A percentile compares a stretch with the other conserved stretches of the same genome.
Evolutionary conservation across 2,329 filamentous ascomycete species (phyloP).

Genomic region (Xylaria hypoxylon): DNA sequence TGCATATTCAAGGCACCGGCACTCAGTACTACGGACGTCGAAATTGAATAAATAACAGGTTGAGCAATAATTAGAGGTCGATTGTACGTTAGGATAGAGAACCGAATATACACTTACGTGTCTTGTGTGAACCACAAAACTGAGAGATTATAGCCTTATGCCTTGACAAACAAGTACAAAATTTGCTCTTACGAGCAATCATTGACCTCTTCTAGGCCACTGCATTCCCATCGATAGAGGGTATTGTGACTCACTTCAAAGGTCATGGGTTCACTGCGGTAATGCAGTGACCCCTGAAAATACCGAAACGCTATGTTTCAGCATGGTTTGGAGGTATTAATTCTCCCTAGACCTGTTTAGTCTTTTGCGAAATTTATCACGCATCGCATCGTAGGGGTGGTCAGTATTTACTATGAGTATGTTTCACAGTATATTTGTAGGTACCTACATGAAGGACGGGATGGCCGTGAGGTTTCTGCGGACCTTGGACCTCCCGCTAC

Average conservation of each 20-base stretch:
- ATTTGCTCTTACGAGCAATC: background rate
- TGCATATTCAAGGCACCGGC: slow-evolving; percentile 36
- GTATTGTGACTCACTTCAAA: background rate
- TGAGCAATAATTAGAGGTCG: background rate
- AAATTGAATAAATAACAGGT: slow-evolving; percentile 15
- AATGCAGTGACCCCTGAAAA: slow-evolving; percentile 2
- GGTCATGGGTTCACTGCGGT: background rate
- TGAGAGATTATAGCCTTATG: background rate
- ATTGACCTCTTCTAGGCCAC: background rate
- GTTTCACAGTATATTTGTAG: background rate
- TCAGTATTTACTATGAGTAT: background rate
- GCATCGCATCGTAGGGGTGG: too few relatives aligned
- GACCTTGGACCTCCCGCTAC: background rate
- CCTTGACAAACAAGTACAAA: background rate
- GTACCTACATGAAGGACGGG: background rate
- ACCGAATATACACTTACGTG: background rate
- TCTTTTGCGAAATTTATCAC: background rate
- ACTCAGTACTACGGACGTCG: slow-evolving; percentile 37
- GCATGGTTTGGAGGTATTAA: background rate
- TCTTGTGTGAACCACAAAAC: background rate
- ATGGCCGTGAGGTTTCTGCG: background rate
- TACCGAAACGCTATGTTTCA: slow-evolving; percentile 6
- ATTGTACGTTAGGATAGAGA: slow-evolving; percentile 16
- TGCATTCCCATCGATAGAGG: background rate
- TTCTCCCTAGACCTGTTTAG: background rate